Evolutionary conservation across 805 yeast genomes (phyloP), one percentile per base, ranked within the genome.

Genomic region (Wickerhamomyces silvicola): DNA sequence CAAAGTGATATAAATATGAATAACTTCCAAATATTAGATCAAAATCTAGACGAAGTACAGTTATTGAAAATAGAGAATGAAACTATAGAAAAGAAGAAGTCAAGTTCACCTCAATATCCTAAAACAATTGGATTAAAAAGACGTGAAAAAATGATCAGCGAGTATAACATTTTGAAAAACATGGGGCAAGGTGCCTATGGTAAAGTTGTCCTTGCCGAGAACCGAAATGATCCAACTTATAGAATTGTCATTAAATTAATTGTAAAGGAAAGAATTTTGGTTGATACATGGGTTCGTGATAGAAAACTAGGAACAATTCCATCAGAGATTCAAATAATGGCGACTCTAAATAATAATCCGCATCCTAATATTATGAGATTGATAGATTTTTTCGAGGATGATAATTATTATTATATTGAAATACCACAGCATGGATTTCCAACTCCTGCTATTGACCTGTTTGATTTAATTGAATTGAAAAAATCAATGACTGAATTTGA

Each of bases 141-240:
- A 48, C 70, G 95, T 33, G 76, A 70, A 14, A 84, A 84, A 52
- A 73, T 75, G 38, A 70, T 85, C 41, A 54, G 68, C 0, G 95
- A 87, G 52, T 92, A 85, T 46, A 57, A 62, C 1, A 70, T 83
- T 1, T 28, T 86, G 27, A 81, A 83, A 52, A 75, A 78, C 40
- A 75, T 92, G 77, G 98, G 98, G 1, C 90, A 83, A 55, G 98
- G 98, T 23, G 96, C 97, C 0, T 92, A 92, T 51, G 98, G 98
- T 10, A 84, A 85, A 51, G 98, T 92, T 13, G 80, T 85, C 17
- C 66, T 85, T 16, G 92, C 84, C 4, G 72, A 72, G 53, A 82
- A 80, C 49, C 72, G 70, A 28, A 64, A 68, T 18, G 86, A 82
- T 44, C 68, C 72, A 1, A 58, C 59, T 2, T 79, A 83, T 53